These are phyloP conservation scores for Hygrocybe coccinea DNA, from an alignment of 768 basidiomycete species.

Conservation along the genomic window DNA sequence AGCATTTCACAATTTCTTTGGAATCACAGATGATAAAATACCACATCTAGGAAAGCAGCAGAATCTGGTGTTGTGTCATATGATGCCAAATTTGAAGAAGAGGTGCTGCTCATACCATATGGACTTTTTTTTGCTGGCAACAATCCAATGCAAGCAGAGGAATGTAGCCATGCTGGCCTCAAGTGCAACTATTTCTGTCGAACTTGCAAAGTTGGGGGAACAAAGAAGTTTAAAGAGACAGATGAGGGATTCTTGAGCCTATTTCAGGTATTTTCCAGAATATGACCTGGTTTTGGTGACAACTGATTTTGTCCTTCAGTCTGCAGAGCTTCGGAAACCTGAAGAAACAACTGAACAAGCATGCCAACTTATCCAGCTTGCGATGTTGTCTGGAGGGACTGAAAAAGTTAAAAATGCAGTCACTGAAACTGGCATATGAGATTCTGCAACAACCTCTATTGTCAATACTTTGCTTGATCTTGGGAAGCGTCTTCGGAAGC, in stretches of 20 bases:
- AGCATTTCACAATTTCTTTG: neutral
- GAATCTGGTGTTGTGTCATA: constrained; percentile 13
- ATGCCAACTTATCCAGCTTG: neutral
- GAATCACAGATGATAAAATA: neutral
- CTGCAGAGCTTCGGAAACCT: constrained; percentile 1
- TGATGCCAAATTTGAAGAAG: constrained; percentile 19
- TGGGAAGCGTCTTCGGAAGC: neutral
- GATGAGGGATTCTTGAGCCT: constrained; percentile 25
- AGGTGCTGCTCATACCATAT: constrained; percentile 25
- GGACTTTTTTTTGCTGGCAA: constrained; percentile 20
- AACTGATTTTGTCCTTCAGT: neutral
- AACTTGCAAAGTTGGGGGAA: constrained; percentile 30
- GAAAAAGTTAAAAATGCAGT: constrained; percentile 1
- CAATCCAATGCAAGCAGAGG: constrained; percentile 37
- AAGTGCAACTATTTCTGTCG: constrained; percentile 31
- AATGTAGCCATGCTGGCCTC: constrained; percentile 30
- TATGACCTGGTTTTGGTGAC: constrained; percentile 3
- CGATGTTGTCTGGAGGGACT: constrained; percentile 1
- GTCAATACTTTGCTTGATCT: neutral
- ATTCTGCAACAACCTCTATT: neutral
- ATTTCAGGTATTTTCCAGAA: constrained; percentile 9
- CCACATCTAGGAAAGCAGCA: neutral
- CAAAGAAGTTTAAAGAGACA: constrained; percentile 15
- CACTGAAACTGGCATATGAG: constrained; percentile 1
- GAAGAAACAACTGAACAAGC: neutral